Conservation (phyloP, 331 rosid species). For the Phaseolus coccineus region DNA sequence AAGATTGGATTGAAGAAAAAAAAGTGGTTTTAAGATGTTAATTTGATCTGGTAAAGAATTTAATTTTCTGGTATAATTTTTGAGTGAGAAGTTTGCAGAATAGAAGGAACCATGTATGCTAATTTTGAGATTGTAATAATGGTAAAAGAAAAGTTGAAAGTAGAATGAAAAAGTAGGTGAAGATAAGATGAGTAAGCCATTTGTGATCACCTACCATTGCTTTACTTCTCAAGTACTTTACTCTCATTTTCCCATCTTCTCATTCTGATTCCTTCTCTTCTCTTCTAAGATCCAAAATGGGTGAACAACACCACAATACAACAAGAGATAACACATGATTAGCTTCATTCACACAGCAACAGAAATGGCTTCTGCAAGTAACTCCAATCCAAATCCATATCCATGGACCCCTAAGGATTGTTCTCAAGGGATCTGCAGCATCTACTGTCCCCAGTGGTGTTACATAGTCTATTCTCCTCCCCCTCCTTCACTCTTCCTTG, state of each 20-base stretch:
- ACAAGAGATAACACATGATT: background rate
- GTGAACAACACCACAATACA: background rate
- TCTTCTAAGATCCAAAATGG: background rate
- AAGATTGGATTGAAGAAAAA: too few species aligned
- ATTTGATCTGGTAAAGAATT: too few species aligned
- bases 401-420: constrained; percentile 70
- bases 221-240: constrained; percentile 53
- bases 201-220: constrained; percentile 53
- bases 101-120: too few species aligned
- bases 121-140: too few species aligned
- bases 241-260: background rate
- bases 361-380: constrained; percentile 54
- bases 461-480: constrained; percentile 76
- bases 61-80: too few species aligned
- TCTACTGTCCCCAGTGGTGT: constrained; percentile 87
- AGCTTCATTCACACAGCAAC: background rate
- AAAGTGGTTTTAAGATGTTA: too few species aligned
- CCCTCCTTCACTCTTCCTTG: constrained; percentile 50
- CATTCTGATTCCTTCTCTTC: background rate
- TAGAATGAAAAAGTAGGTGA: constrained; percentile 3
- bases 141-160: background rate
- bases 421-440: constrained; percentile 73
- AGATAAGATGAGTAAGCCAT: constrained; percentile 42
- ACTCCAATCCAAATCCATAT: constrained; percentile 53
- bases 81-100: too few species aligned